Evolutionary conservation across 1,284 basidiomycete genomes (phyloP), one percentile per base, ranked within the genome.

Genomic region (Phellinidium pouzarii): DNA sequence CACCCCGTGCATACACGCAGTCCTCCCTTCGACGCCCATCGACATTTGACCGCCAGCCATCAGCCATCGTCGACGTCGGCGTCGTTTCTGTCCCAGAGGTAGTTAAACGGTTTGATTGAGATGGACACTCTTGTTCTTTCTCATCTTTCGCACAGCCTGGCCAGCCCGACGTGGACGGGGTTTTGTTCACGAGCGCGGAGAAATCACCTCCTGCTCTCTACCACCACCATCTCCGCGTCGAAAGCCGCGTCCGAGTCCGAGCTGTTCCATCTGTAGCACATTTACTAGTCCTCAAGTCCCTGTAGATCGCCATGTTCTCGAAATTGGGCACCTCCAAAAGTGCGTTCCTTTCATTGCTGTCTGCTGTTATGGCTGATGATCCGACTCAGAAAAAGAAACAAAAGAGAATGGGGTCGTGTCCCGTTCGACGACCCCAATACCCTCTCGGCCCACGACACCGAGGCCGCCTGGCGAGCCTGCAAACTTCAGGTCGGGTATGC

Each of bases 401-500:
- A 85, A 76, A 64, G 84, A 85, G 60, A 81, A 78, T 66, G 81
- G 80, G 8, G 70, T 78, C 60, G 48, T 44, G 63, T 87, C 85
- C 29, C 75, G 84, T 71, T 87, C 86, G 48, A 78, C 78, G 48
- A 88, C 86, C 25, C 85, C 85, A 51, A 80, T 87, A 56, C 81
- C 80, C 12, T 86, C 83, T 9, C 76, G 85, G 31, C 79, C 83
- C 19, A 78, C 78, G 7, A 88, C 87, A 0, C 86, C 87, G 14
- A 82, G 77, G 61, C 78, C 84, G 2, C 66, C 75, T 66, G 75
- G 59, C 46, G 71, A 55, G 57, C 76, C 63, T 62, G 66, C 61
- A 59, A 73, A 59, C 66, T 84, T 88, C 62, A 79, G 87, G 61
- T 85, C 81, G 44, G 91, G 90, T 53, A 82, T 91, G 73, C 80